These are phyloP conservation scores for Trichosporon faecale DNA, from an alignment of 1,284 basidiomycete species.

Conservation along the genomic window DNA sequence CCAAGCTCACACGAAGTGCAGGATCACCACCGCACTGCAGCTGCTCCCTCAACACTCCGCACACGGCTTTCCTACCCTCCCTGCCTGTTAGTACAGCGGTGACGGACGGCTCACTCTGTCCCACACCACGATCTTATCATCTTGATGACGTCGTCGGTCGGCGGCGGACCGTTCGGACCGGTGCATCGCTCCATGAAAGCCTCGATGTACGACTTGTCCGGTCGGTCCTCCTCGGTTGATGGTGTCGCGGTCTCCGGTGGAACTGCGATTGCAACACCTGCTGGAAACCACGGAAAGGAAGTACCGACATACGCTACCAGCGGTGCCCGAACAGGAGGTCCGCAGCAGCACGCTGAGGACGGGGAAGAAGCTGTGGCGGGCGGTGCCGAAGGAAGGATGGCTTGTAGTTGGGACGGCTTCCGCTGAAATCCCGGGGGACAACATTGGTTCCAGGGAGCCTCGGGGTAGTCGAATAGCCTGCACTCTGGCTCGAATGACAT, in stretches of 20 bases:
- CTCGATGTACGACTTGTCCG: not conserved
- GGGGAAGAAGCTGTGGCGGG: not conserved
- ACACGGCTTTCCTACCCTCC: not conserved
- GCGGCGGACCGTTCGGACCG: not conserved
- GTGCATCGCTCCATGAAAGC: not conserved
- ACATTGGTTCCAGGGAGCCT: not conserved
- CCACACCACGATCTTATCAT: not conserved
- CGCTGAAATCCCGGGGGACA: not conserved
- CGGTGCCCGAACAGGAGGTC: not conserved
- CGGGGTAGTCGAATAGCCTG: not conserved
- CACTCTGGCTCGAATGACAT: not conserved
- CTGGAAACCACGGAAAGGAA: not conserved
- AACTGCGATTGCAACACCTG: not conserved
- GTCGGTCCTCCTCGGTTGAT: not conserved
- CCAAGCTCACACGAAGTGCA: not conserved
- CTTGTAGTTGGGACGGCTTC: not conserved
- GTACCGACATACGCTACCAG: not conserved
- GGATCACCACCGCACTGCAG: not conserved
- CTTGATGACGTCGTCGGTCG: not conserved
- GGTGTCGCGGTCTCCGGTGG: not conserved
- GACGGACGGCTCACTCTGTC: not conserved
- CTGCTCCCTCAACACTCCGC: not conserved
- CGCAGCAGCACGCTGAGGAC: not conserved
- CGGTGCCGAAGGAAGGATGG: not conserved
- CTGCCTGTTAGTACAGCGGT: not conserved